phyloP scores from a whole-genome alignment of 2,329 filamentous ascomycete species.

The Clonostachys rosea region DNA sequence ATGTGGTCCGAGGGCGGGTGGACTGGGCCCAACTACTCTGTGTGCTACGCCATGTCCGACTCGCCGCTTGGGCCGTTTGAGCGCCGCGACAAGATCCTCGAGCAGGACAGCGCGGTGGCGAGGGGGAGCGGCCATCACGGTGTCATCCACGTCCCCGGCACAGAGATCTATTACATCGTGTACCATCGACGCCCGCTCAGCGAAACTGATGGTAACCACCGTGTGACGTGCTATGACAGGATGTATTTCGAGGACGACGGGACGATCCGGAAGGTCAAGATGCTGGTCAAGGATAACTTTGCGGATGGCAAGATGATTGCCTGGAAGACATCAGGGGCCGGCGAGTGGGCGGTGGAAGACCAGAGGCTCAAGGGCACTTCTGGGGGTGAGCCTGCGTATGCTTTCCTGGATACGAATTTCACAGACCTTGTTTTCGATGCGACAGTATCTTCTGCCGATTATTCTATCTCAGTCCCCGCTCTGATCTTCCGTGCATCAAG shows the following conservation, averaged over 20 bases:
- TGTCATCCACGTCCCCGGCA: slow-evolving; percentile 35
- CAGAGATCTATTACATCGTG: slow-evolving; percentile 40
- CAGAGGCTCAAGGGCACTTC: slow-evolving; percentile 10
- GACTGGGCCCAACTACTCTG: slow-evolving; percentile 38
- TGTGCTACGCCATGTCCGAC: slow-evolving; percentile 36
- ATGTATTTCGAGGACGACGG: slow-evolving; percentile 39
- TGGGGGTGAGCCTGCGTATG: slow-evolving; percentile 7
- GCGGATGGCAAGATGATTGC: slow-evolving; percentile 28
- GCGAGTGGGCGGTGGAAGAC: slow-evolving; percentile 15
- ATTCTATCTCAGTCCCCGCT: slow-evolving; percentile 12
- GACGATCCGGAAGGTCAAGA: slow-evolving; percentile 33
- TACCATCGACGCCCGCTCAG: slow-evolving; percentile 39
- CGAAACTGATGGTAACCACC: slow-evolving; percentile 37
- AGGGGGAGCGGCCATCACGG: slow-evolving; percentile 38
- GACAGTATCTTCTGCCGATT: slow-evolving; percentile 8
- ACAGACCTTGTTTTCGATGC: slow-evolving; percentile 19
- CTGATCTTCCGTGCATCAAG: slow-evolving; percentile 20
- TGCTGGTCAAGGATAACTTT: slow-evolving; percentile 38
- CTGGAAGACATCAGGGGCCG: slow-evolving; percentile 20
- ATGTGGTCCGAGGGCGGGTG: slow-evolving; percentile 42
- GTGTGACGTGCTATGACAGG: slow-evolving; percentile 39
- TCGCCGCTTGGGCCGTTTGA: slow-evolving; percentile 33
- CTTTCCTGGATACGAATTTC: slow-evolving; percentile 26
- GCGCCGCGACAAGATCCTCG: slow-evolving; percentile 29
- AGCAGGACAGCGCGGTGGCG: slow-evolving; percentile 31